A percentile compares a stretch with the other conserved stretches of the same genome.
Conservation (phyloP, 2,329 filamentous ascomycete genomes). For the Moelleriella libera region DNA sequence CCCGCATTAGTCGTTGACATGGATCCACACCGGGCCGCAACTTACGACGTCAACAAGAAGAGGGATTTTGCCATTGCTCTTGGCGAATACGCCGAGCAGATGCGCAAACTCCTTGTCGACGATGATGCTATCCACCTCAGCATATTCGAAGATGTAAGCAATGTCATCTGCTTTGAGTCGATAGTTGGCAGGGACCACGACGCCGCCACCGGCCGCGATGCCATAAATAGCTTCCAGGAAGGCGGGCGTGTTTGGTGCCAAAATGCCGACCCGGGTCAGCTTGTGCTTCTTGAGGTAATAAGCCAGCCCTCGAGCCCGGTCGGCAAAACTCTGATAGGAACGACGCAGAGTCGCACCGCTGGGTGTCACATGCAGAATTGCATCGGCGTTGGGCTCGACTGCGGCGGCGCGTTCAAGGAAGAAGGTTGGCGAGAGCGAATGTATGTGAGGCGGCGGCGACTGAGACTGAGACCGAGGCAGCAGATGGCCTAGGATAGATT, state of each 20-base stretch:
- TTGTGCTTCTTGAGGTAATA: conserved; percentile 71
- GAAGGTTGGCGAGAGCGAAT: conserved; percentile 73
- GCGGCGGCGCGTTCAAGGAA: conserved; percentile 75
- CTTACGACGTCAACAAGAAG: conserved; percentile 58
- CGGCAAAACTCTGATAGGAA: conserved; percentile 68
- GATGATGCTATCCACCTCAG: conserved; percentile 75
- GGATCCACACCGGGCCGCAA: not conserved
- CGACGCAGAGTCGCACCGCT: conserved; percentile 62
- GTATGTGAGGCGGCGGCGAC: conserved; percentile 43
- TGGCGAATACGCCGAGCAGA: conserved; percentile 53
- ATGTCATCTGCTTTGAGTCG: conserved; percentile 72
- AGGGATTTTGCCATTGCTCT: conserved; percentile 46
- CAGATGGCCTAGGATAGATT: conserved; percentile 39
- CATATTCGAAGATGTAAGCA: conserved; percentile 77
- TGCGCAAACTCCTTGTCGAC: conserved; percentile 68
- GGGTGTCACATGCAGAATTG: conserved; percentile 73
- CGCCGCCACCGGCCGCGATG: conserved; percentile 65
- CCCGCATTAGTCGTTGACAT: not conserved
- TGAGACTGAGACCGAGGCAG: conserved; percentile 18
- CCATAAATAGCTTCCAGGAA: conserved; percentile 87
- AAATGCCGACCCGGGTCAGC: conserved; percentile 65
- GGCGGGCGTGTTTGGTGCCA: conserved; percentile 85
- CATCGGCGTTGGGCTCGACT: conserved; percentile 76
- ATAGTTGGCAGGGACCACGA: conserved; percentile 55
- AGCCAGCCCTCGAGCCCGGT: conserved; percentile 74